Evolutionary conservation across 192 early-diverging fungal genomes (phyloP), one percentile per base, ranked within the genome.

Genomic region (Borealophlyctis nickersoniae): DNA sequence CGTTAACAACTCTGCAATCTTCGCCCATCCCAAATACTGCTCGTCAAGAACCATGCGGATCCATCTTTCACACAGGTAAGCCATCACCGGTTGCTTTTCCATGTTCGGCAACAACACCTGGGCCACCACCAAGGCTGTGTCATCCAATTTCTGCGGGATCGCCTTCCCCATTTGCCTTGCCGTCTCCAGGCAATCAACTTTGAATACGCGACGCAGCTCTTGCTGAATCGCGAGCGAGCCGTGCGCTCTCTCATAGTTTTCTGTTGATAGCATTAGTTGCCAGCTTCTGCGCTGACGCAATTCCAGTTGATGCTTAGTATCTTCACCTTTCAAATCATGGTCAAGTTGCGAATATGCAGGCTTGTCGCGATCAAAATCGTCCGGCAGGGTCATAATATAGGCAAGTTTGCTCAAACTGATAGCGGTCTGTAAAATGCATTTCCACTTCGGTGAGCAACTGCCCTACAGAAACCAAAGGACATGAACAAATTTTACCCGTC

Each of bases 371-470:
- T 28, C 16, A n/a, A 35, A 35, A 11, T 34, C 54, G 13, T 57
- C 11, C 9, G 4, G 16, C 31, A 16, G 16, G 36, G 49, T 0
- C 56, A 9, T 2, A 49, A 51, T 4, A 36, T 29, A 56, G 28
- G 26, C 49, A 29, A 55, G 52, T 24, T 55, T 55, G 52, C 22
- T 27, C 49, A 63, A 11, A 30, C 24, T 33, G 30, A 63, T 14
- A n/a, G 45, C 57, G 28, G 60, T 7, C 19, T 45, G 19, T 19
- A 45, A 13, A 45, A 19, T 45, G 9, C 39, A 45, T 45, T 7
- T 19, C 7, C 19, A 45, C 19, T 45, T 45, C 39, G 7, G 19
- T 45, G 39, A 7, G 19, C 19, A 19, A 45, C 19, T 7, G 19
- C 7, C 39, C 9, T 7, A 7, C 39, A 45, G 19, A 45, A 45